Evolutionary conservation across 805 yeast genomes (phyloP).

Genomic region (Maudiozyma turicensis): DNA sequence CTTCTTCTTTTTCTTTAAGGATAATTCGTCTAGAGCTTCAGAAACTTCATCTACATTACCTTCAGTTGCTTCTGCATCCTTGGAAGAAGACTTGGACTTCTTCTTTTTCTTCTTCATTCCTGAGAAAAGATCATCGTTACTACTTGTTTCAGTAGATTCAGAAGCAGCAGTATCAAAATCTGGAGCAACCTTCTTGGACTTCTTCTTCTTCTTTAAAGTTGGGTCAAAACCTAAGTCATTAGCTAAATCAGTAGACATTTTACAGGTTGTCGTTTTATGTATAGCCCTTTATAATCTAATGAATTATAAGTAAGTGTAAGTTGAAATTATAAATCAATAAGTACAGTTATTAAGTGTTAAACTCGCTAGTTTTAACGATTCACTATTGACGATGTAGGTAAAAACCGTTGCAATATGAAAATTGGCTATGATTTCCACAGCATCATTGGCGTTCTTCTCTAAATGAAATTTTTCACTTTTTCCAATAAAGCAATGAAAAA

Average conservation of each 20-base stretch:
- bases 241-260: conserved; percentile 28
- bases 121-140: conserved; percentile 56
- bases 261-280: not conserved
- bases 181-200: conserved; percentile 41
- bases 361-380: no score
- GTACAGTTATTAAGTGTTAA: not conserved
- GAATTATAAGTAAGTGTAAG: not conserved
- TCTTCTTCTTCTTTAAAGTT: conserved; percentile 70
- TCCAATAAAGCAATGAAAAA: not conserved
- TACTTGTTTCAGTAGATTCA: conserved; percentile 23
- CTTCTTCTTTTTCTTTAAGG: conserved; percentile 79
- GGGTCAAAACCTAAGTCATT: conserved; percentile 59
- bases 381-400: no score
- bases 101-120: conserved; percentile 83
- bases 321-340: not conserved
- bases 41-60: conserved; percentile 35
- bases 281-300: not conserved
- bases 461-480: not conserved
- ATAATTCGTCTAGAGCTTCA: conserved; percentile 60
- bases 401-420: not conserved
- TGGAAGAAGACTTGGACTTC: conserved; percentile 41
- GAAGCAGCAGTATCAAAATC: conserved; percentile 33
- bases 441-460: not conserved
- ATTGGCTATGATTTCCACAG: not conserved
- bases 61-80: conserved; percentile 18